These are phyloP conservation scores for Tardiomyces digboiensis DNA, from an alignment of 1,139 yeast genomes.

Conservation along the genomic window DNA sequence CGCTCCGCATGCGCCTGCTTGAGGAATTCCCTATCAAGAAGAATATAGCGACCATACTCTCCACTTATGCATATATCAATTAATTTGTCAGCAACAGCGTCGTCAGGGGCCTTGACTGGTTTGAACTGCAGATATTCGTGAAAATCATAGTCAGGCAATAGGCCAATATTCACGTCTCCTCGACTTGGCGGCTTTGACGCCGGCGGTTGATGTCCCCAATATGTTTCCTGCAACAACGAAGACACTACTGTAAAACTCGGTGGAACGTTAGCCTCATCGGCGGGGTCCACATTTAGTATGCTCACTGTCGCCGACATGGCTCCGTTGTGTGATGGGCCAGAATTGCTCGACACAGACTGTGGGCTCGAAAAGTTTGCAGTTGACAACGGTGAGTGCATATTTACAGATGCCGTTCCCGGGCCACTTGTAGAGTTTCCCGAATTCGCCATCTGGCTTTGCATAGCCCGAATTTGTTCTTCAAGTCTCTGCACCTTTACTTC, in stretches of 20 bases:
- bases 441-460: not conserved
- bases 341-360: not conserved
- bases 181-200: slow-evolving; percentile 1
- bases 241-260: slow-evolving; percentile 22
- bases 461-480: slow-evolving; percentile 26
- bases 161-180: slow-evolving; percentile 8
- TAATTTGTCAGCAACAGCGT: slow-evolving; percentile 11
- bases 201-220: slow-evolving; percentile 13
- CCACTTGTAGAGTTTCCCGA: not conserved
- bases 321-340: too few species aligned
- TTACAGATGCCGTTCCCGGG: too few species aligned
- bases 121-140: slow-evolving; percentile 14
- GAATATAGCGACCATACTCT: slow-evolving; percentile 15
- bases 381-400: too few species aligned
- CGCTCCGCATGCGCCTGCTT: slow-evolving; percentile 13
- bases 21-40: slow-evolving; percentile 14
- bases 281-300: slow-evolving; percentile 17
- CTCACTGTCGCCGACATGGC: slow-evolving; percentile 9
- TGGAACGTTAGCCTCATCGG: slow-evolving; percentile 13
- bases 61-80: slow-evolving; percentile 11
- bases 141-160: slow-evolving; percentile 19
- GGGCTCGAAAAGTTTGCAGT: not conserved
- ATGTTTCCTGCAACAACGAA: slow-evolving; percentile 18
- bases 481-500: slow-evolving; percentile 42
- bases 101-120: slow-evolving; percentile 13